Percentiles rank a stretch among this genome's conserved stretches.
Evolutionary conservation across 2,329 filamentous ascomycete genomes (phyloP).

Genomic region (Hymenoscyphus scutula): DNA sequence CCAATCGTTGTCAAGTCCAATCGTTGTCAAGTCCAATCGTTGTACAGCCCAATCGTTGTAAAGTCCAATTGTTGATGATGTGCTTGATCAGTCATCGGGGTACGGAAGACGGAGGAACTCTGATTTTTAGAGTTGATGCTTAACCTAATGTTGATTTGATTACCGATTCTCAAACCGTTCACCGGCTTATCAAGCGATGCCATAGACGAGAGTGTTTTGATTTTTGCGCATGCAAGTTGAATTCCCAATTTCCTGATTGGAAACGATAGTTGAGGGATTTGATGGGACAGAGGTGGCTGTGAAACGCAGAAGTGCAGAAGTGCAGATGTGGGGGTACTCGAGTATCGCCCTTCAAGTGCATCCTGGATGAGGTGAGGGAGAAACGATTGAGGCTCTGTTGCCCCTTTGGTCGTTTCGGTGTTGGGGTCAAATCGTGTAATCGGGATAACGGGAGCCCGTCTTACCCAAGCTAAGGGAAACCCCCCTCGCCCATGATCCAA

Average conservation of each 20-base stretch:
- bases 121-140: background rate
- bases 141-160: too few species aligned
- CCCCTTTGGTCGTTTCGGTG: constrained; percentile 5
- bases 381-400: constrained; percentile 10
- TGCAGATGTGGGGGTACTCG: too few species aligned
- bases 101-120: background rate
- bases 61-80: background rate
- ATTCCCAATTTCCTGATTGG: background rate
- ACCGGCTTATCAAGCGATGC: constrained; percentile 8
- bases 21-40: too few species aligned
- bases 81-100: background rate
- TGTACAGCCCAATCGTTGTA: background rate
- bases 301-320: background rate
- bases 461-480: constrained; percentile 7
- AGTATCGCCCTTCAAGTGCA: too few species aligned
- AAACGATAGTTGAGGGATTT: background rate
- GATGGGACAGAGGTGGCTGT: constrained; percentile 15
- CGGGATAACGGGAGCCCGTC: constrained; percentile 16
- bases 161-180: constrained; percentile 3
- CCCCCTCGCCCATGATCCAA: constrained; percentile 2
- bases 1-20: too few species aligned
- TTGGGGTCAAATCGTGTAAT: constrained; percentile 2
- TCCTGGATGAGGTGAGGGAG: too few species aligned
- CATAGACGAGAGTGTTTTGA: background rate
- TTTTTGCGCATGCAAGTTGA: background rate